These are phyloP conservation scores for Penicillium crystallinum DNA, from an alignment of 495 filamentous ascomycete species.

Conservation along the genomic window DNA sequence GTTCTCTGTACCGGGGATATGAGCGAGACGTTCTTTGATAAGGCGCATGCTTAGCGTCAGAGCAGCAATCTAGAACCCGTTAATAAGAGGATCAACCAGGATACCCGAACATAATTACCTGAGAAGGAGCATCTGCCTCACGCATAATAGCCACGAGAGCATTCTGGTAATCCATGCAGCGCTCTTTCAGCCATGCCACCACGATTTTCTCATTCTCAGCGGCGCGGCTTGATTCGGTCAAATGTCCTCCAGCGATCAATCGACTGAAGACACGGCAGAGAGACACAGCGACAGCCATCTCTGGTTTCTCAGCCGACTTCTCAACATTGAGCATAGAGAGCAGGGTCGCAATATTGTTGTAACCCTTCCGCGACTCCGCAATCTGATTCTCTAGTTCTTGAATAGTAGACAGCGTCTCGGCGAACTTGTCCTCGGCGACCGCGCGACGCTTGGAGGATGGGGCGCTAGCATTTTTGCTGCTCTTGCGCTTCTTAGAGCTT, in stretches of 20 bases:
- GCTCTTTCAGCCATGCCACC: constrained; percentile 70
- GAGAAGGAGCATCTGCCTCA: constrained; percentile 45
- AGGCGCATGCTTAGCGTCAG: constrained; percentile 78
- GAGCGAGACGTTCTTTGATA: constrained; percentile 66
- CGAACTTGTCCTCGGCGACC: constrained; percentile 34
- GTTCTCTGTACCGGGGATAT: constrained; percentile 55
- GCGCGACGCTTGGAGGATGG: constrained; percentile 45
- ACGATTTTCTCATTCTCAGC: constrained; percentile 71
- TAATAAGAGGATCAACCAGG: constrained; percentile 14
- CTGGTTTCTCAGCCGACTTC: constrained; percentile 35
- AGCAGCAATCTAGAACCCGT: constrained; percentile 47
- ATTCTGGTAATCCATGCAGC: constrained; percentile 63
- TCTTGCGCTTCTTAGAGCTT: constrained; percentile 42
- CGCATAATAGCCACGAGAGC: constrained; percentile 51
- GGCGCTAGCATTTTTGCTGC: constrained; percentile 28
- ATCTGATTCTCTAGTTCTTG: constrained; percentile 70
- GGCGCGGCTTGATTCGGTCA: constrained; percentile 57
- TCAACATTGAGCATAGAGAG: constrained; percentile 54
- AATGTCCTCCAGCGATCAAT: constrained; percentile 68
- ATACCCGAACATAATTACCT: constrained; percentile 19
- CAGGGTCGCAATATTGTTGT: constrained; percentile 83
- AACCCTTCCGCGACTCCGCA: constrained; percentile 76
- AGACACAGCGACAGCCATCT: constrained; percentile 64
- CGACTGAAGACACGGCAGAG: constrained; percentile 87
- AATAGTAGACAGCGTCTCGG: constrained; percentile 54